phyloP scores from a whole-genome alignment of 2,329 filamentous ascomycete genomes.

The Penicillium sumatraense region DNA sequence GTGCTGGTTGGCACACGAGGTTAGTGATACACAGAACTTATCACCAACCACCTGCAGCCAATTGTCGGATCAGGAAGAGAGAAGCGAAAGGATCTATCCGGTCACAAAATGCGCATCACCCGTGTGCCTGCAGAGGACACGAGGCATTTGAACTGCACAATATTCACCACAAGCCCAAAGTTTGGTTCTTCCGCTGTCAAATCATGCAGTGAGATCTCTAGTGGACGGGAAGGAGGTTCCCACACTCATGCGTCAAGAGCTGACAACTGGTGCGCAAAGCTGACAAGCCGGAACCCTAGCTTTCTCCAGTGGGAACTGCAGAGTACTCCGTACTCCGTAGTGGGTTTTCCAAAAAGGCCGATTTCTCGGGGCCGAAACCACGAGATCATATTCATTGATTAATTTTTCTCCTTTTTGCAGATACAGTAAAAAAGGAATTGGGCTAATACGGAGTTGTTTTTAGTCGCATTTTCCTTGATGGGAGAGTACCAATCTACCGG shows the following conservation, averaged over 20 bases:
- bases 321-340: too few relatives aligned
- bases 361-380: background rate
- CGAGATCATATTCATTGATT: background rate
- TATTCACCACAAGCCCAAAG: conserved; percentile 8
- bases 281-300: background rate
- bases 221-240: conserved; percentile 11
- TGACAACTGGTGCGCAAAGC: conserved; percentile 1
- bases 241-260: conserved; percentile 8
- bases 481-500: conserved; percentile 9
- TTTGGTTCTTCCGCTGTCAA: conserved; percentile 12
- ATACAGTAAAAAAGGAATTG: too few relatives aligned
- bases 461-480: background rate
- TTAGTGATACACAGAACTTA: background rate
- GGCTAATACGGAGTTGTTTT: too few relatives aligned
- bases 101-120: conserved; percentile 6
- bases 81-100: conserved; percentile 1
- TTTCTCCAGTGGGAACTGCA: background rate
- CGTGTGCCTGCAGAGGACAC: conserved; percentile 16
- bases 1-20: background rate
- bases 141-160: conserved; percentile 1
- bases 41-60: background rate
- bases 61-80: background rate
- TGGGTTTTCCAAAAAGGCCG: background rate
- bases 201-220: conserved; percentile 9
- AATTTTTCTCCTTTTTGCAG: background rate